phyloP scores from a whole-genome alignment of 2,329 filamentous ascomycete species.

The Aspergillus caelatus region DNA sequence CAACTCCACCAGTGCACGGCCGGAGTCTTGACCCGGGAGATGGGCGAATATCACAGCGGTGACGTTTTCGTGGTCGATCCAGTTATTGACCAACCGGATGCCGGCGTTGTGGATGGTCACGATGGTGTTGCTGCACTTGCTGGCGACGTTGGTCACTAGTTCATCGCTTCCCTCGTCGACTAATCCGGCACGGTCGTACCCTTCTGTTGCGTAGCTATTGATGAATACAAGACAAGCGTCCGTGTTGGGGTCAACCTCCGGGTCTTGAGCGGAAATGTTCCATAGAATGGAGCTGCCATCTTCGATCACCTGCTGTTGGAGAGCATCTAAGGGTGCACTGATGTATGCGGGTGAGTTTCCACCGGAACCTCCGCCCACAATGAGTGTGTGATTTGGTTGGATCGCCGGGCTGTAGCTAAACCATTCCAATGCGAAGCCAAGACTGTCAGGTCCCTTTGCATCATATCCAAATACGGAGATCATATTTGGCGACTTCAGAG shows the following conservation, averaged over 20 bases:
- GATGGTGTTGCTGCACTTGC: conserved; percentile 63
- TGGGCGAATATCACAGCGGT: conserved; percentile 67
- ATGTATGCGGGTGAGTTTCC: conserved; percentile 52
- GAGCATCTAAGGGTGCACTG: conserved; percentile 58
- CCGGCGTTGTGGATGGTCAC: conserved; percentile 69
- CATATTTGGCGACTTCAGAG: conserved; percentile 39
- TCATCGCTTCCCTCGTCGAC: conserved; percentile 52
- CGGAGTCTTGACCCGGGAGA: conserved; percentile 66
- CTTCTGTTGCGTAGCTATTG: conserved; percentile 53
- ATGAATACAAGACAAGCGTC: conserved; percentile 58
- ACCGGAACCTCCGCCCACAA: conserved; percentile 53
- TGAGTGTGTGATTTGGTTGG: conserved; percentile 52
- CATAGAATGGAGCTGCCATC: conserved; percentile 52
- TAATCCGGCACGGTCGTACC: conserved; percentile 39
- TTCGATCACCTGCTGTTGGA: conserved; percentile 54
- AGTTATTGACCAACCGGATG: conserved; percentile 57
- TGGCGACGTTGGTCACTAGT: conserved; percentile 60
- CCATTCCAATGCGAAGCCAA: conserved; percentile 2
- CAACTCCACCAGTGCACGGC: conserved; percentile 57
- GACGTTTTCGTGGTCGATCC: conserved; percentile 65
- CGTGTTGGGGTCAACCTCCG: conserved; percentile 19
- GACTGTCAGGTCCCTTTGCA: conserved; percentile 17
- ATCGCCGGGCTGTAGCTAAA: background rate
- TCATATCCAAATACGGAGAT: conserved; percentile 32
- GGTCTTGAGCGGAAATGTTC: conserved; percentile 22